phyloP scores from a whole-genome alignment of 2,329 filamentous ascomycete species.

The Cytospora chrysosperma region DNA sequence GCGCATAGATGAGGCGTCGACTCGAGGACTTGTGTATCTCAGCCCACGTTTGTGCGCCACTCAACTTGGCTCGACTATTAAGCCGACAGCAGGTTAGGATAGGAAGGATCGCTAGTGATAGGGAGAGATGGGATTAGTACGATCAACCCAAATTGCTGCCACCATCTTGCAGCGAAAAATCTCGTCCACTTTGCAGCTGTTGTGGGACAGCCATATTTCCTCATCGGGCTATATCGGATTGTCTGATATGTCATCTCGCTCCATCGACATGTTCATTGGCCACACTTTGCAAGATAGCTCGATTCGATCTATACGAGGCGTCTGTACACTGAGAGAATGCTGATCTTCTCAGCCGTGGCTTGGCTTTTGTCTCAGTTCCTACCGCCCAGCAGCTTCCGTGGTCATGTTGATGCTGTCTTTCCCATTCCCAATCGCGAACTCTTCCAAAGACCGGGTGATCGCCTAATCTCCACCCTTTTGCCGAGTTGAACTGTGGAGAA shows the following conservation, averaged over 20 bases:
- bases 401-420: neutral
- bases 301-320: constrained; percentile 24
- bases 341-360: constrained; percentile 25
- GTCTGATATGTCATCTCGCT: constrained; percentile 23
- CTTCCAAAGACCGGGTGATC: neutral
- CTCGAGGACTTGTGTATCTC: no score
- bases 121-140: neutral
- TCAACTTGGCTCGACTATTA: neutral
- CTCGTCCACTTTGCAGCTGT: constrained; percentile 4
- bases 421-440: neutral
- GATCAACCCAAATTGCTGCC: neutral
- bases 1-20: neutral
- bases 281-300: constrained; percentile 2
- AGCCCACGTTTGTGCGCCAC: neutral
- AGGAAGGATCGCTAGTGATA: neutral
- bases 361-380: constrained; percentile 20
- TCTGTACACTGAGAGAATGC: constrained; percentile 20
- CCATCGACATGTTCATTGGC: constrained; percentile 17
- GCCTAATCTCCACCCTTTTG: neutral
- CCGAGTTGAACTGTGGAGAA: neutral
- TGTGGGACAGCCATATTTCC: constrained; percentile 12
- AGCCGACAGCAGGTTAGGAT: neutral
- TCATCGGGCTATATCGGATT: constrained; percentile 19
- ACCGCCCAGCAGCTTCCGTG: constrained; percentile 3
- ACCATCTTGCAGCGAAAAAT: constrained; percentile 7